phyloP scores from a whole-genome alignment of 176 grass and related monocot genomes.

The Cenchrus purpureus region DNA sequence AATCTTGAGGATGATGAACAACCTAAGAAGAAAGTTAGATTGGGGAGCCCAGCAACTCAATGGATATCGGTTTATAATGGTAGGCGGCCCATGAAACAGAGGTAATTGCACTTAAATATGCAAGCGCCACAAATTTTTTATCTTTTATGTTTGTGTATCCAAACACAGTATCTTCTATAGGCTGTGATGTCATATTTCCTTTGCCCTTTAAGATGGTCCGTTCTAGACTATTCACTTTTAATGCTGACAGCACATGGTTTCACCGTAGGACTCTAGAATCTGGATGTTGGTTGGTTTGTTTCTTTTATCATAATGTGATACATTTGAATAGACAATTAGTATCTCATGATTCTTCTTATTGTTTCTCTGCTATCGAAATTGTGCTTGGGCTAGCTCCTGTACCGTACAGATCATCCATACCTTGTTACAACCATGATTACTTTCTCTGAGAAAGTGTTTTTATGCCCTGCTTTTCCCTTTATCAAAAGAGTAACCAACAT shows the following conservation, averaged over 20 bases:
- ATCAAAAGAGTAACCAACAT: neutral
- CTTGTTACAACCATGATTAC: neutral
- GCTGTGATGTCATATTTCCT: neutral
- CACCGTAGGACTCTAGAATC: neutral
- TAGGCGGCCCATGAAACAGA: constrained; percentile 86
- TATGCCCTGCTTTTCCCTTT: neutral
- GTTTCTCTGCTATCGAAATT: neutral
- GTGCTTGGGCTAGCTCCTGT: neutral
- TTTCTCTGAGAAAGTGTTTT: neutral
- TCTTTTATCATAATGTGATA: neutral
- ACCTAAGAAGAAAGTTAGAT: constrained; percentile 81
- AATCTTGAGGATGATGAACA: constrained; percentile 81
- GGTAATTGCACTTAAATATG: constrained; percentile 49
- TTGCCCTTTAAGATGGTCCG: constrained; percentile 8
- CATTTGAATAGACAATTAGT: neutral
- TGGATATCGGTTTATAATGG: constrained; percentile 95
- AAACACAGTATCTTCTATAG: constrained; percentile 7
- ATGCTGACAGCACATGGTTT: neutral
- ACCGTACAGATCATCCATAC: neutral
- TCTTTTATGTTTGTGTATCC: neutral
- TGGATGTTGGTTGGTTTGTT: neutral
- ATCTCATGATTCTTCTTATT: neutral
- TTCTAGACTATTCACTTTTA: constrained; percentile 23
- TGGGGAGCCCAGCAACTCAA: constrained; percentile 72
- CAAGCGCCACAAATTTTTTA: neutral